Conservation (phyloP, 2,329 filamentous ascomycete species). For the Sclerotinia trifoliorum region DNA sequence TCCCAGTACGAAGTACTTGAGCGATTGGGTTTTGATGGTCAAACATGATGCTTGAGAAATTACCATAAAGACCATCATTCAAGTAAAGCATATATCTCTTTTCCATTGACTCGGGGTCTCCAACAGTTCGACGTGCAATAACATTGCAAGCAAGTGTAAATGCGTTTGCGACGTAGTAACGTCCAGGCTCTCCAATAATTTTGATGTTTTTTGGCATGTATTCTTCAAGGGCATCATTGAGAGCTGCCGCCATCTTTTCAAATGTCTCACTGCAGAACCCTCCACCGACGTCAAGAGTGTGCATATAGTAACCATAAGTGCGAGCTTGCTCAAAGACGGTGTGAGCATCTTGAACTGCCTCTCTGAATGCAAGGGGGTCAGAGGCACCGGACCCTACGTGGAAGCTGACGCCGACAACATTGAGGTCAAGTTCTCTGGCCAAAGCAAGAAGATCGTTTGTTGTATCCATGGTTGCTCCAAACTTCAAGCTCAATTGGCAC, state of each 20-base stretch:
- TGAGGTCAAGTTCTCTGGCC: constrained; percentile 78
- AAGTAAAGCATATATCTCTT: constrained; percentile 95
- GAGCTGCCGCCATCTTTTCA: constrained; percentile 80
- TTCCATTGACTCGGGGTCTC: constrained; percentile 62
- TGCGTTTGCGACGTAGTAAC: constrained; percentile 90
- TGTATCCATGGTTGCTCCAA: constrained; percentile 84
- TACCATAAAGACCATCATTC: constrained; percentile 97
- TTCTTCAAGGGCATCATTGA: constrained; percentile 76
- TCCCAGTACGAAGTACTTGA: constrained; percentile 68
- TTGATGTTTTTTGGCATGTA: constrained; percentile 78
- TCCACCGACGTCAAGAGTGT: constrained; percentile 89
- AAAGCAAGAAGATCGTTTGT: constrained; percentile 74
- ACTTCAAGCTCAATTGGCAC: constrained; percentile 96
- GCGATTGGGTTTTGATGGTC: constrained; percentile 92
- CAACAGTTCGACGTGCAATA: constrained; percentile 88
- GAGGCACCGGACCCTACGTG: constrained; percentile 96
- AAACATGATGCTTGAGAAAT: constrained; percentile 99
- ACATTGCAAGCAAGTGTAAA: constrained; percentile 96
- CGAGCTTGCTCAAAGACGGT: constrained; percentile 83
- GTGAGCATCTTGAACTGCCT: constrained; percentile 87
- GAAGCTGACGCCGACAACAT: constrained; percentile 94
- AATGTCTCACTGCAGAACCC: constrained; percentile 92
- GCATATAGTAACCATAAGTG: constrained; percentile 73
- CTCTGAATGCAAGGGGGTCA: constrained; percentile 86
- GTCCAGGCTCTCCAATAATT: constrained; percentile 93